These are phyloP conservation scores for Aspergillus quadricinctus DNA, from an alignment of 2,329 filamentous ascomycete genomes.

Conservation along the genomic window DNA sequence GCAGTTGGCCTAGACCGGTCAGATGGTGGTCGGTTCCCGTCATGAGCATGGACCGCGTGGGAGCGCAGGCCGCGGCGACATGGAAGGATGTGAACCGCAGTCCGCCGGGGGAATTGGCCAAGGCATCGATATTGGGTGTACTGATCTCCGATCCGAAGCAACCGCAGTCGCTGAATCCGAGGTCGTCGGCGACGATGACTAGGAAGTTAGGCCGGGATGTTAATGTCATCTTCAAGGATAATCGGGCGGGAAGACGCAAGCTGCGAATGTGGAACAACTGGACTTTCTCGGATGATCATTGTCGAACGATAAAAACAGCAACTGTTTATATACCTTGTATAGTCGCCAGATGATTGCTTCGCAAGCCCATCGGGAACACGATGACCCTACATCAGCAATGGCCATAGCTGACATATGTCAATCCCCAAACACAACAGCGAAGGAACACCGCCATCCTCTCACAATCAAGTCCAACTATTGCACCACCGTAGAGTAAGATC, in stretches of 20 bases:
- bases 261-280: background rate
- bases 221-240: background rate
- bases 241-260: background rate
- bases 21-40: slow-evolving; percentile 33
- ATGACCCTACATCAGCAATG: background rate
- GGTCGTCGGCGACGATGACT: slow-evolving; percentile 35
- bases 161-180: slow-evolving; percentile 52
- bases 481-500: background rate
- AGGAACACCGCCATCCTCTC: background rate
- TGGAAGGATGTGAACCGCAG: slow-evolving; percentile 57
- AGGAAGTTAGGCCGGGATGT: slow-evolving; percentile 21
- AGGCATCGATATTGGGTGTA: slow-evolving; percentile 51
- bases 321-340: background rate
- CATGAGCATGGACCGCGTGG: slow-evolving; percentile 33
- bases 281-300: background rate
- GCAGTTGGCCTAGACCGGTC: slow-evolving; percentile 29
- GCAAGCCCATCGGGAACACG: background rate
- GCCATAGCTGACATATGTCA: background rate
- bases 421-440: background rate
- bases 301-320: background rate
- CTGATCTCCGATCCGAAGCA: slow-evolving; percentile 53
- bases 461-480: background rate
- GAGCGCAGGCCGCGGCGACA: slow-evolving; percentile 55
- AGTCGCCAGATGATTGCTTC: background rate
- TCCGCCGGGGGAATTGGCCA: slow-evolving; percentile 38